Conservation (phyloP, 257 asterid species). For the Solanum chilense region DNA sequence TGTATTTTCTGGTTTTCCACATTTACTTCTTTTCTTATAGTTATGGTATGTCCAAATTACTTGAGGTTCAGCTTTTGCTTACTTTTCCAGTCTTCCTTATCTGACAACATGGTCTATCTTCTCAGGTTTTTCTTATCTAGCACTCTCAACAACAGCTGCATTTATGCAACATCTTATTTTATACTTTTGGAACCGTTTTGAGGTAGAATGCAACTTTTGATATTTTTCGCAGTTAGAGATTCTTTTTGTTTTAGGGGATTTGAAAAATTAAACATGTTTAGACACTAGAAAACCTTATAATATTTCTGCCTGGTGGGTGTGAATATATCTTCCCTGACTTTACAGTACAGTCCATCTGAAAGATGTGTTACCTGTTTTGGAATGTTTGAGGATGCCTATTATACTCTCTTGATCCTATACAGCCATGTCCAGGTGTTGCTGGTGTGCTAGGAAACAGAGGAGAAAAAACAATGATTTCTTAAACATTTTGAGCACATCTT, state of each 20-base stretch:
- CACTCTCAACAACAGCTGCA: conserved; percentile 92
- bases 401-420: not conserved
- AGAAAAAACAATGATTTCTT: not conserved
- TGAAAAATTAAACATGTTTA: not conserved
- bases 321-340: not conserved
- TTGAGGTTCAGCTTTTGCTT: not conserved
- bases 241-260: not conserved
- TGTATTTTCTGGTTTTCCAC: conserved; percentile 93
- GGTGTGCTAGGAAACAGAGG: not conserved
- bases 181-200: conserved; percentile 97
- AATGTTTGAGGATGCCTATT: not conserved
- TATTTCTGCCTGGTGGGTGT: not conserved
- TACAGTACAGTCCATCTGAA: not conserved
- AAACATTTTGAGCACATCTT: not conserved
- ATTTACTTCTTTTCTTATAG: conserved; percentile 92
- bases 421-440: not conserved
- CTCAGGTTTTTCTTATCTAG: conserved; percentile 93
- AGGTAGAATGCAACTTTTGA: conserved; percentile 32
- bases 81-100: not conserved
- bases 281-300: not conserved
- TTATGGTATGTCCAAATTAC: conserved; percentile 45
- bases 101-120: not conserved
- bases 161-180: conserved; percentile 96
- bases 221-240: not conserved
- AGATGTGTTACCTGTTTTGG: not conserved